Conservation (phyloP, 2,329 filamentous ascomycete species). For the Colletotrichum plurivorum region DNA sequence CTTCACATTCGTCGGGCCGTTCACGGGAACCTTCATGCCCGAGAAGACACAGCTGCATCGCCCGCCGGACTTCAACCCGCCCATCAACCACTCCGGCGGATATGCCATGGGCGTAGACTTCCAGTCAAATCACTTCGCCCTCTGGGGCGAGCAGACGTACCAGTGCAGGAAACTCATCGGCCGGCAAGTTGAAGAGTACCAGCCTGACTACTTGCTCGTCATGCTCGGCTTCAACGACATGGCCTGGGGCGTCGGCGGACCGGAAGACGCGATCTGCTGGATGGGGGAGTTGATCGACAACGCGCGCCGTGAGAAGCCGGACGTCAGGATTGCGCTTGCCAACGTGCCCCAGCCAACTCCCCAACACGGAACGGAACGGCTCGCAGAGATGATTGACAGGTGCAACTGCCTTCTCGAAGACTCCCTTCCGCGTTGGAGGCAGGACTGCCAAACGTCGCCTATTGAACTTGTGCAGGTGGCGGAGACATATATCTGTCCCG, state of each 20-base stretch:
- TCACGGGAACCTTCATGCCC: slow-evolving; percentile 47
- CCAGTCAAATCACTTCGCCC: slow-evolving; percentile 50
- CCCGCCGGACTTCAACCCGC: no score
- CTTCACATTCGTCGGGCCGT: slow-evolving; percentile 53
- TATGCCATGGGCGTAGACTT: slow-evolving; percentile 50
- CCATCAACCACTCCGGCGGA: slow-evolving; percentile 42
- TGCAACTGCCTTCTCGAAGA: slow-evolving; percentile 47
- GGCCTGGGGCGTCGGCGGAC: slow-evolving; percentile 46
- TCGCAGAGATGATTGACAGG: slow-evolving; percentile 43
- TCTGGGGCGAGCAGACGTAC: slow-evolving; percentile 52
- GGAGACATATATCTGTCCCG: slow-evolving; percentile 47
- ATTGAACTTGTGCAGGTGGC: slow-evolving; percentile 47
- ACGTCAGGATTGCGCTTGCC: slow-evolving; percentile 47
- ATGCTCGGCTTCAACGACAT: slow-evolving; percentile 54
- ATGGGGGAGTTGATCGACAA: slow-evolving; percentile 48
- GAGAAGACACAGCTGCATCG: no score
- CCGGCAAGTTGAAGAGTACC: slow-evolving; percentile 45
- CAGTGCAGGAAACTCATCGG: slow-evolving; percentile 45
- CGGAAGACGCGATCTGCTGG: slow-evolving; percentile 41
- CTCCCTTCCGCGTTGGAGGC: slow-evolving; percentile 45
- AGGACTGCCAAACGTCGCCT: slow-evolving; percentile 43
- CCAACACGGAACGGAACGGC: slow-evolving; percentile 44
- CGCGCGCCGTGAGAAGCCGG: slow-evolving; percentile 36
- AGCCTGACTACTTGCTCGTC: slow-evolving; percentile 52
- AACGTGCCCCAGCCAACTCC: slow-evolving; percentile 48